Percentiles rank a stretch among this genome's conserved stretches.
Conservation (phyloP, 2,329 filamentous ascomycete species). For the Amylocarpus encephaloides region DNA sequence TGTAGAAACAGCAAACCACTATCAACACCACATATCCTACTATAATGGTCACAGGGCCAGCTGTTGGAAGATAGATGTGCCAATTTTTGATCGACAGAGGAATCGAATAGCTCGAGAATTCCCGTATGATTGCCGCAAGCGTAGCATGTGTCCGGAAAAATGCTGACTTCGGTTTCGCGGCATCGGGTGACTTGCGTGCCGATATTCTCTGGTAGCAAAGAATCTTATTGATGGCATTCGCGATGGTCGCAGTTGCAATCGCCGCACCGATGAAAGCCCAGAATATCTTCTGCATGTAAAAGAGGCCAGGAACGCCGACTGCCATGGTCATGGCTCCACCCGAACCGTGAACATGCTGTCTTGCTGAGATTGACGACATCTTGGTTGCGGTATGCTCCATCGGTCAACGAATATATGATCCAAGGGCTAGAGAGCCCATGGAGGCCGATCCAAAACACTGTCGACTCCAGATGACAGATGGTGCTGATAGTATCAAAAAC, state of each 20-base stretch:
- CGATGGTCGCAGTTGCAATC: conserved; percentile 38
- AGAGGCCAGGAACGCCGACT: conserved; percentile 34
- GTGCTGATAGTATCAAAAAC: no score
- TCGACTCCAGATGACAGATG: no score
- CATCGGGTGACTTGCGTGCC: conserved; percentile 41
- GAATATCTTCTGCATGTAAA: conserved; percentile 40
- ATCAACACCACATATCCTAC: conserved; percentile 42
- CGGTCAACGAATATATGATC: background rate
- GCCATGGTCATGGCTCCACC: conserved; percentile 31
- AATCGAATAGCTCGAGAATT: conserved; percentile 42
- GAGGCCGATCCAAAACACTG: background rate
- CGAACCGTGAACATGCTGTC: conserved; percentile 12
- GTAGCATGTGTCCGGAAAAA: conserved; percentile 45
- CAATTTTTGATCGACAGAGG: conserved; percentile 31
- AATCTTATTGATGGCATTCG: conserved; percentile 41
- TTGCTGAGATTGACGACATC: conserved; percentile 15
- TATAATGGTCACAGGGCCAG: conserved; percentile 36
- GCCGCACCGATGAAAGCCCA: conserved; percentile 41
- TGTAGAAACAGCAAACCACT: conserved; percentile 50
- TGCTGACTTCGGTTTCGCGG: conserved; percentile 47
- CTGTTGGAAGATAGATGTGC: conserved; percentile 34
- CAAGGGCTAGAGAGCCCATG: background rate
- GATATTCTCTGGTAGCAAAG: conserved; percentile 44
- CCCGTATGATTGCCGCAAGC: conserved; percentile 45
- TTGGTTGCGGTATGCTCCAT: background rate